Conservation (phyloP, 768 basidiomycete genomes). For the Amanita molliuscula region DNA sequence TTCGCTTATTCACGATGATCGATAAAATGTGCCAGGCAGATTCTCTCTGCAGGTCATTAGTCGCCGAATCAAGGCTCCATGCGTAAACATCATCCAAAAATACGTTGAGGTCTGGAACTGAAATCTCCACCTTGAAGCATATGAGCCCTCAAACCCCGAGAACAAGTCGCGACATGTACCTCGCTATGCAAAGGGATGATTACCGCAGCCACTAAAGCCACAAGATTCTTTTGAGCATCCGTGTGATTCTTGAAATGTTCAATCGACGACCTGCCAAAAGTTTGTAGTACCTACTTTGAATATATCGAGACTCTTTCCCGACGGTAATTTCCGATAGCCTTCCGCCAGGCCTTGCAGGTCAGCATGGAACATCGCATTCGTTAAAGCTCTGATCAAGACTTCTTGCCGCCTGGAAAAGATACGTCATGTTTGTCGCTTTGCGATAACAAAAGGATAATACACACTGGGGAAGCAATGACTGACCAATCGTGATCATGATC, state of each 20-base stretch:
- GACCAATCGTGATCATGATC: conserved; percentile 59
- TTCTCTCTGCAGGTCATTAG: conserved; percentile 40
- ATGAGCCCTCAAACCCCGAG: neutral
- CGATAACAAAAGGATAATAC: conserved; percentile 19
- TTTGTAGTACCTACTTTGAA: conserved; percentile 31
- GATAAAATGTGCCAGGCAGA: conserved; percentile 49
- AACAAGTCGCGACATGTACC: conserved; percentile 23
- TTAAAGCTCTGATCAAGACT: conserved; percentile 37
- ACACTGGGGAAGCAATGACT: conserved; percentile 54
- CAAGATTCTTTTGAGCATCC: conserved; percentile 46
- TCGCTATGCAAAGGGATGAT: conserved; percentile 58
- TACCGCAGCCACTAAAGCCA: conserved; percentile 57
- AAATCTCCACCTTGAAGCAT: conserved; percentile 37
- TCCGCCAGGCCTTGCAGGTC: conserved; percentile 39
- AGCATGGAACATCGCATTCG: conserved; percentile 47
- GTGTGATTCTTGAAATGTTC: conserved; percentile 22
- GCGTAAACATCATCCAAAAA: conserved; percentile 45
- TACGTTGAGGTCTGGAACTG: conserved; percentile 33
- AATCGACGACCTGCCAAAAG: conserved; percentile 4
- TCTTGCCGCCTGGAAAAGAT: conserved; percentile 48
- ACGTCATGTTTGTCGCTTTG: conserved; percentile 3
- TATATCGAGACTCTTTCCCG: conserved; percentile 31
- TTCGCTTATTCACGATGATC: conserved; percentile 71
- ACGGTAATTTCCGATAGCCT: conserved; percentile 42
- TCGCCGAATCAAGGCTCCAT: conserved; percentile 47